Percentiles rank a stretch among this genome's conserved stretches.
phyloP scores from a whole-genome alignment of 257 asterid genomes.

The Capsicum rhomboideum region DNA sequence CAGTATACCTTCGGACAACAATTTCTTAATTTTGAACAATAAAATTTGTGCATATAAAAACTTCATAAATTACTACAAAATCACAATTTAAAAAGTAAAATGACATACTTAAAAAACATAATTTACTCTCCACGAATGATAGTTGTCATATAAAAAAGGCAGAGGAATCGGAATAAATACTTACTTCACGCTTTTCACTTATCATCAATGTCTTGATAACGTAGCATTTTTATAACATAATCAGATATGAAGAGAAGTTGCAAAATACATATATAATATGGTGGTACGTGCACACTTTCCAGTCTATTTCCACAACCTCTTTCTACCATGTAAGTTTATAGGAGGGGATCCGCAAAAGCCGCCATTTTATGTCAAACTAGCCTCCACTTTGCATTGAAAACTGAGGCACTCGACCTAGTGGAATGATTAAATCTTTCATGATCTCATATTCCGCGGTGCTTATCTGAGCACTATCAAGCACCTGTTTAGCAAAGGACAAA shows the following conservation, averaged over 20 bases:
- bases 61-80: not conserved
- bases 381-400: conserved; percentile 76
- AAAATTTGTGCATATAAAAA: not conserved
- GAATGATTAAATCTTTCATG: conserved; percentile 79
- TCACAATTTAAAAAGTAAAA: not conserved
- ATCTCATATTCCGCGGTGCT: conserved; percentile 67
- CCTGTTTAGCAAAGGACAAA: conserved; percentile 39
- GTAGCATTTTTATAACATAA: not conserved
- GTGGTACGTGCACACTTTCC: not conserved
- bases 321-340: not conserved
- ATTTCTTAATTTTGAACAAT: not conserved
- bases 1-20: not conserved
- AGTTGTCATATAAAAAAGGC: not conserved
- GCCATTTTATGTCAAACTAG: conserved; percentile 8
- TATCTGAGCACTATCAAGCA: conserved; percentile 65
- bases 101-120: not conserved
- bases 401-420: conserved; percentile 83
- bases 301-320: not conserved
- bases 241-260: not conserved
- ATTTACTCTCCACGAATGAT: not conserved
- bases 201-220: not conserved
- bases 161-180: not conserved
- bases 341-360: not conserved
- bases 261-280: not conserved
- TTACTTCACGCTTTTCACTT: not conserved